Conservation (phyloP, 176 grass and related monocot genomes). For the Triticum urartu region DNA sequence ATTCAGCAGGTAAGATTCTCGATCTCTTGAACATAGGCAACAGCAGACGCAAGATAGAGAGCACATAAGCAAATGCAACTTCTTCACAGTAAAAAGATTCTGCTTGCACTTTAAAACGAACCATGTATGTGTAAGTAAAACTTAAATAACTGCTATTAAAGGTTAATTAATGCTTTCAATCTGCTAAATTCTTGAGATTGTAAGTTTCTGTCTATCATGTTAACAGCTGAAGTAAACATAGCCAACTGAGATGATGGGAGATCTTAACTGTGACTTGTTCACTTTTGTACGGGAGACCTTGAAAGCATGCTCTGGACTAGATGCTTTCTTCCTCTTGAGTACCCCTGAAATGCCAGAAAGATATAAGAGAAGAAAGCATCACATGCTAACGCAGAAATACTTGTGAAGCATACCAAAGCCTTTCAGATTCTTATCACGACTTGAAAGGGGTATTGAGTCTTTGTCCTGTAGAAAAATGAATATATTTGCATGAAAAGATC, state of each 20-base stretch:
- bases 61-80: conserved; percentile 88
- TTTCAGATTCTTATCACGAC: conserved; percentile 73
- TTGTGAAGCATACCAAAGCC: conserved; percentile 50
- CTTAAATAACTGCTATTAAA: neutral
- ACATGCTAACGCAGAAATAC: conserved; percentile 13
- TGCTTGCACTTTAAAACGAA: conserved; percentile 11
- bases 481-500: conserved; percentile 29
- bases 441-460: conserved; percentile 50
- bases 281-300: conserved; percentile 58
- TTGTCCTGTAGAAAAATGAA: conserved; percentile 61
- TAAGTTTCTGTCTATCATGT: neutral
- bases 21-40: conserved; percentile 97
- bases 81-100: conserved; percentile 67
- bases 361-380: conserved; percentile 30
- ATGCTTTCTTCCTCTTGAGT: conserved; percentile 83
- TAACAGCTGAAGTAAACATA: conserved; percentile 17
- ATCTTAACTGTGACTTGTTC: conserved; percentile 78
- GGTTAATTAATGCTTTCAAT: conserved; percentile 5
- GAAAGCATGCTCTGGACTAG: conserved; percentile 52
- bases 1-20: conserved; percentile 96
- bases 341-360: conserved; percentile 44
- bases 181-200: conserved; percentile 10
- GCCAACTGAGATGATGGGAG: conserved; percentile 15
- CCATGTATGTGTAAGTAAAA: neutral
- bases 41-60: conserved; percentile 88